Conservation (phyloP, 495 filamentous ascomycete species). For the Daldinia loculata region DNA sequence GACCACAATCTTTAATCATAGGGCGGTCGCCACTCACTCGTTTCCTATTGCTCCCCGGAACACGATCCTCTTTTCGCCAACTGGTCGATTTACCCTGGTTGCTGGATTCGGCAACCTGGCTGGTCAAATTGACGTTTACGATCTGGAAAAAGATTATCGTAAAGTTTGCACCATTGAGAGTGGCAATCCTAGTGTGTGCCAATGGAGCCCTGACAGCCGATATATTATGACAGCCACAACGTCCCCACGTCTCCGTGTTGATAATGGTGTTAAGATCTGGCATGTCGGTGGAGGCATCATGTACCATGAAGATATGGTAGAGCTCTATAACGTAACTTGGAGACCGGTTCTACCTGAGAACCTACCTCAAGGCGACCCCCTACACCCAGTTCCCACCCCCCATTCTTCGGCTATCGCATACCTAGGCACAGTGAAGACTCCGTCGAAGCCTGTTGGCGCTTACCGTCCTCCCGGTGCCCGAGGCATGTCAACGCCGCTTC, state of each 20-base stretch:
- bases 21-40: slow-evolving; percentile 78
- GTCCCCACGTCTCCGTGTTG: slow-evolving; percentile 90
- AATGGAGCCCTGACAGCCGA: slow-evolving; percentile 95
- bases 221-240: slow-evolving; percentile 97
- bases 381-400: slow-evolving; percentile 79
- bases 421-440: slow-evolving; percentile 85
- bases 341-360: slow-evolving; percentile 72
- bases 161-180: slow-evolving; percentile 96
- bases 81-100: slow-evolving; percentile 89
- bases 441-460: slow-evolving; percentile 92
- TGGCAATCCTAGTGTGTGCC: slow-evolving; percentile 91
- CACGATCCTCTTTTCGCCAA: slow-evolving; percentile 93
- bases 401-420: slow-evolving; percentile 86
- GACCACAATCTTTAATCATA: slow-evolving; percentile 93
- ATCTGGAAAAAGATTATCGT: slow-evolving; percentile 86
- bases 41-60: slow-evolving; percentile 90
- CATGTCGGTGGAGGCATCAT: slow-evolving; percentile 88
- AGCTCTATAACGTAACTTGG: slow-evolving; percentile 94
- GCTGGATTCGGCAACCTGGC: slow-evolving; percentile 97
- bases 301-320: slow-evolving; percentile 93
- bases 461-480: slow-evolving; percentile 97
- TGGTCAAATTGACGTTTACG: slow-evolving; percentile 97
- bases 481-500: slow-evolving; percentile 84
- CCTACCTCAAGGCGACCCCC: slow-evolving; percentile 73
- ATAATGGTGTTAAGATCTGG: slow-evolving; percentile 96